Conservation (phyloP, 2,329 filamentous ascomycete species). For the Epichloe amarillans region DNA sequence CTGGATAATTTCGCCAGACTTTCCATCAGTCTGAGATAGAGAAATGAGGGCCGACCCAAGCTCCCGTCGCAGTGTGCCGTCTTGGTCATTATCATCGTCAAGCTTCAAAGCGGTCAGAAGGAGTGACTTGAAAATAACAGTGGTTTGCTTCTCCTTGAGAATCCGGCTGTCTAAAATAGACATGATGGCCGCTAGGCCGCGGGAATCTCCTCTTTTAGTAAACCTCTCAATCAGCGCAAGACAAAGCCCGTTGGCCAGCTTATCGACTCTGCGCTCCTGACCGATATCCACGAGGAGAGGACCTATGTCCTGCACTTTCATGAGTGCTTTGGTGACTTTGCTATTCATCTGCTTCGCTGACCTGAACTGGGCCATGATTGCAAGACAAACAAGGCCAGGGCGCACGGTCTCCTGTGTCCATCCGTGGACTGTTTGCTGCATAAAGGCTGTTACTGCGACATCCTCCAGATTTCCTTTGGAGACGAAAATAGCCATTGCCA, state of each 20-base stretch:
- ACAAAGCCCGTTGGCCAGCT: slow-evolving; percentile 58
- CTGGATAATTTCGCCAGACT: slow-evolving; percentile 49
- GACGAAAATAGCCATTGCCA: slow-evolving; percentile 76
- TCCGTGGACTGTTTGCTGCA: slow-evolving; percentile 72
- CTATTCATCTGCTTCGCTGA: slow-evolving; percentile 55
- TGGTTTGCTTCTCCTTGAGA: slow-evolving; percentile 48
- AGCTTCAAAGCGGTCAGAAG: slow-evolving; percentile 47
- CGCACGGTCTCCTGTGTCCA: slow-evolving; percentile 63
- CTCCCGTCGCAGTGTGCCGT: slow-evolving; percentile 45
- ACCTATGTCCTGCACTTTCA: slow-evolving; percentile 50
- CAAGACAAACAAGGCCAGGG: slow-evolving; percentile 65
- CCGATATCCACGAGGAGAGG: slow-evolving; percentile 47
- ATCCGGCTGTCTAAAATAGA: slow-evolving; percentile 46
- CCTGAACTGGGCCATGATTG: slow-evolving; percentile 70
- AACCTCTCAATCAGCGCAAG: slow-evolving; percentile 49
- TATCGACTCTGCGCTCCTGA: slow-evolving; percentile 53
- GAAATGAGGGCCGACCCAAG: slow-evolving; percentile 54
- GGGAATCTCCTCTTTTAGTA: slow-evolving; percentile 44
- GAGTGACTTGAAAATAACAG: slow-evolving; percentile 52
- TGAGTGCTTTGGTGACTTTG: slow-evolving; percentile 54
- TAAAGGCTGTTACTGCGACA: slow-evolving; percentile 66
- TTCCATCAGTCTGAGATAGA: slow-evolving; percentile 46
- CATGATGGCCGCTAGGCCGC: slow-evolving; percentile 45
- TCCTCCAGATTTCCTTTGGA: slow-evolving; percentile 72
- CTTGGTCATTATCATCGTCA: slow-evolving; percentile 38